phyloP scores from a whole-genome alignment of 352 stramenopile genomes.

The Phytophthora pisi region DNA sequence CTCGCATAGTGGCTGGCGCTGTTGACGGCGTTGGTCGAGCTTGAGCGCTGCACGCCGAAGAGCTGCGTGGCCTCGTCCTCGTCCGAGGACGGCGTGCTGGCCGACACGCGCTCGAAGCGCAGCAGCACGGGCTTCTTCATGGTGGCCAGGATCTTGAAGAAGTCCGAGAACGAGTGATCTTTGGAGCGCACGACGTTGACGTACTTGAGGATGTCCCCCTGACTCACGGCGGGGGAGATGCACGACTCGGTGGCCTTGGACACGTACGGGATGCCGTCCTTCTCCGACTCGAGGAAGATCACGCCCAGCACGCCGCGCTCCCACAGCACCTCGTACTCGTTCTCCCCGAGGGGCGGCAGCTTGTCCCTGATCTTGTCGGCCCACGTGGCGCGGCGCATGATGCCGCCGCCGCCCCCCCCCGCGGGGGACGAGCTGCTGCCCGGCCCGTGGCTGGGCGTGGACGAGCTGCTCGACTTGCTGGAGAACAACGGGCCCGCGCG shows the following conservation, averaged over 20 bases:
- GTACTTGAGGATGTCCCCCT: constrained; percentile 83
- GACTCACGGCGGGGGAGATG: constrained; percentile 70
- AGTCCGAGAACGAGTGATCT: constrained; percentile 89
- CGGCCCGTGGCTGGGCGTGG: background rate
- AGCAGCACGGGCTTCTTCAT: constrained; percentile 91
- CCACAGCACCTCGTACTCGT: constrained; percentile 90
- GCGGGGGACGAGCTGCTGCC: constrained; percentile 24
- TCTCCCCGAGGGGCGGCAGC: constrained; percentile 68
- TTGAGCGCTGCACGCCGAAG: constrained; percentile 55
- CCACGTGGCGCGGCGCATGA: constrained; percentile 57
- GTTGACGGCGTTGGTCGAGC: constrained; percentile 47
- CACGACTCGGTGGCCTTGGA: constrained; percentile 88
- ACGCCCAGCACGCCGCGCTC: constrained; percentile 86
- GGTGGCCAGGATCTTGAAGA: constrained; percentile 90
- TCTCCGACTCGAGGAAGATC: constrained; percentile 88
- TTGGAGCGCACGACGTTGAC: constrained; percentile 87
- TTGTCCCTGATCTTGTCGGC: constrained; percentile 85
- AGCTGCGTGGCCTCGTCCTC: constrained; percentile 45
- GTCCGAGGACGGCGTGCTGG: constrained; percentile 54
- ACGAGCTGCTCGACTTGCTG: constrained; percentile 30
- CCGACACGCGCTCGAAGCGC: constrained; percentile 72
- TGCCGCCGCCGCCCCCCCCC: constrained; percentile 8
- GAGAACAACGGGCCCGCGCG: constrained; percentile 49
- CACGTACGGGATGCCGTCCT: constrained; percentile 85
- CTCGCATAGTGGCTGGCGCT: constrained; percentile 31